Conservation (phyloP, 768 basidiomycete species). For the Asterophora parasitica region DNA sequence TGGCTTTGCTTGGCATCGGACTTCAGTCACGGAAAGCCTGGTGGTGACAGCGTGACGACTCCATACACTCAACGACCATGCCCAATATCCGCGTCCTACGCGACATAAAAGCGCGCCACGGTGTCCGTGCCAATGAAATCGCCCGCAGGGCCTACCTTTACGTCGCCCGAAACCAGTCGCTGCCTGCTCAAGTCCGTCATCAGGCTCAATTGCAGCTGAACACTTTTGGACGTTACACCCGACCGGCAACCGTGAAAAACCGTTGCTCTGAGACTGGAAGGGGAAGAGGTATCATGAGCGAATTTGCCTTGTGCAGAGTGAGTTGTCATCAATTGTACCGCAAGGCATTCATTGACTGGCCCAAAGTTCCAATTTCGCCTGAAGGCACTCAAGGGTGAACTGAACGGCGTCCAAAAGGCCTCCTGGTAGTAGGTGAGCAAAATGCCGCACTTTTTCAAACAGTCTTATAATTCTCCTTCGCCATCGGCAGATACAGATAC, state of each 20-base stretch:
- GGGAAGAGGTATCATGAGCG: conserved; percentile 83
- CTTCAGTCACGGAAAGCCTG: conserved; percentile 2
- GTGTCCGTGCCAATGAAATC: conserved; percentile 73
- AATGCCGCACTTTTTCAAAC: background rate
- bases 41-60: conserved; percentile 6
- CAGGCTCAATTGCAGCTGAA: conserved; percentile 94
- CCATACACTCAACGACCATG: conserved; percentile 23
- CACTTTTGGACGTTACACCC: conserved; percentile 75
- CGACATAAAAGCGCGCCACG: conserved; percentile 73
- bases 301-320: conserved; percentile 85
- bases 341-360: background rate
- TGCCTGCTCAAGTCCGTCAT: conserved; percentile 87
- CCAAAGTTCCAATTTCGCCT: conserved; percentile 84
- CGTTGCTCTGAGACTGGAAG: conserved; percentile 82
- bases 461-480: no score
- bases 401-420: conserved; percentile 86
- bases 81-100: conserved; percentile 54
- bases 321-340: conserved; percentile 2
- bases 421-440: conserved; percentile 62
- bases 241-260: conserved; percentile 86
- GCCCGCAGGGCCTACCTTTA: conserved; percentile 86
- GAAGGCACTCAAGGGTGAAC: conserved; percentile 75
- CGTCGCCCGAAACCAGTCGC: conserved; percentile 85
- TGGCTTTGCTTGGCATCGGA: conserved; percentile 25
- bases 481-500: conserved; percentile 4